Evolutionary conservation across 306 rosid genomes (phyloP).

Genomic region (Quercus bicolor): DNA sequence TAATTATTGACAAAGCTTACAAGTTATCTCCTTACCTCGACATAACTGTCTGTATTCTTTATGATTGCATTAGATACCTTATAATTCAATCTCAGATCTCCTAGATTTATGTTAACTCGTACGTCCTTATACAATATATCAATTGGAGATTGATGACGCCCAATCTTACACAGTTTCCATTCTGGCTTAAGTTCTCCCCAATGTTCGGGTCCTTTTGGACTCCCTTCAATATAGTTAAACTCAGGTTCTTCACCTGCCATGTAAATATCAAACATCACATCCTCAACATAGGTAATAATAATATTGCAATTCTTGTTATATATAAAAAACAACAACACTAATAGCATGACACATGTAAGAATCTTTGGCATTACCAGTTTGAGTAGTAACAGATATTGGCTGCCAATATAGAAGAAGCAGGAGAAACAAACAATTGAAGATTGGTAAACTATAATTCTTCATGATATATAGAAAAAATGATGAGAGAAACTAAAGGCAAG

Average conservation of each 20-base stretch:
- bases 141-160: neutral
- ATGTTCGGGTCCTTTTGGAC: neutral
- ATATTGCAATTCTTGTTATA: no score
- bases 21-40: neutral
- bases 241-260: neutral
- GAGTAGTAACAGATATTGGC: no score
- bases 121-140: constrained; percentile 4
- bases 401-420: no score
- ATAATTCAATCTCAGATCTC: constrained; percentile 29
- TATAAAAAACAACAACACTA: no score
- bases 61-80: constrained; percentile 42
- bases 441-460: no score
- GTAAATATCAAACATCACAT: neutral
- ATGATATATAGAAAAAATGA: no score
- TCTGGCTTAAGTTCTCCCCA: neutral
- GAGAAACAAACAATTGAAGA: no score
- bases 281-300: no score
- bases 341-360: no score
- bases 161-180: neutral
- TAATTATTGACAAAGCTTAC: no score
- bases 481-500: no score
- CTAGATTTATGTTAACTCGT: constrained; percentile 25
- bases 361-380: no score
- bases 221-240: neutral
- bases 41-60: constrained; percentile 50